Evolutionary conservation across 2,329 filamentous ascomycete genomes (phyloP), one percentile per base, ranked within the genome.

Genomic region (Delphinella strobiligena): DNA sequence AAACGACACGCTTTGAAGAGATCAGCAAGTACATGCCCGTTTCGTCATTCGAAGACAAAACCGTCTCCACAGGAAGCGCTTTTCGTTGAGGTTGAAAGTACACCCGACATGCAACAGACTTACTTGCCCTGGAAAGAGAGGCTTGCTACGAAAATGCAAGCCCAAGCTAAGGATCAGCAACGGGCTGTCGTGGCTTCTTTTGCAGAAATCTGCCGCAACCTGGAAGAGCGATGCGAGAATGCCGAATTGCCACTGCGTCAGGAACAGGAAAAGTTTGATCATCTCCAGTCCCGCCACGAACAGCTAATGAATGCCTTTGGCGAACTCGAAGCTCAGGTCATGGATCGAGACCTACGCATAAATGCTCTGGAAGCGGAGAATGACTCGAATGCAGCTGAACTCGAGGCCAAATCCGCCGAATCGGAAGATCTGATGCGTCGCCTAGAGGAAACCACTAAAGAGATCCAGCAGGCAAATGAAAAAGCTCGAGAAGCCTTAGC

Each of bases 201-300:
- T 12, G 61, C 66, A 12, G 62, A 69, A 24, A 66, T 72, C 10
- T 77, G 73, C 48, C 61, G 64, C 17, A 71, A 75, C 41, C 58
- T 78, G 1, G 74, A 78, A 47, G 56, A 55, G 8, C 66, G 74
- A 5, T 78, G 74, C 49, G 62, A 68, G 24, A 64, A 63, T 22
- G 61, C 71, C 2, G 74, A 78, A 53, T 61, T 61, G 36, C 74
- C 74, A 4, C 56, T 78, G 10, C 61, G 62, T 4, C 54, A 57
- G 12, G 69, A 70, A 46, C 55, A 59, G 40, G 51, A 55, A 12
- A 61, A 52, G 41, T 52, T 63, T 3, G 43, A 54, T 7, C 46
- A 49, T 8, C 42, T 67, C 2, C 54, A 54, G 15, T 43, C 54
- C 0, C 54, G 66, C 31, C 53, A 61, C 8, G 51, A 61, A 22